Conservation (phyloP, 2,329 filamentous ascomycete genomes). For the Aspergillus tubingensis region DNA sequence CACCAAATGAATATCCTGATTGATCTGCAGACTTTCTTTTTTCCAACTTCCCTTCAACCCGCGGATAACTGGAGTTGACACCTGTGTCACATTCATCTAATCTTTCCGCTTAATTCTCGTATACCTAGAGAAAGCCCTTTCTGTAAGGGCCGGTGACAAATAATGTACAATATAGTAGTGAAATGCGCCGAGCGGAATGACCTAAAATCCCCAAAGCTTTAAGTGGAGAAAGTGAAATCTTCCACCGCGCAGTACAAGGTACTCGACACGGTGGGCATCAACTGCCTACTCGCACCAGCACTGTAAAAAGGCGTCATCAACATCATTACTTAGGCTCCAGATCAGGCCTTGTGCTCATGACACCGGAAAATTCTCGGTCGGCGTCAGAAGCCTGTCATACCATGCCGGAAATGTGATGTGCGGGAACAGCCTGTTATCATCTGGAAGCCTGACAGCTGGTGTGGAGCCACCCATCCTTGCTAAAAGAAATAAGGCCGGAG, state of each 20-base stretch:
- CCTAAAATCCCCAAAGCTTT: background rate
- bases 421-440: background rate
- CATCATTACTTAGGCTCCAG: background rate
- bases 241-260: background rate
- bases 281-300: background rate
- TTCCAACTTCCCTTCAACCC: background rate
- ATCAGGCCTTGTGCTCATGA: background rate
- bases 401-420: background rate
- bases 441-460: background rate
- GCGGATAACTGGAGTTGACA: background rate
- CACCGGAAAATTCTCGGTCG: background rate
- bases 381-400: background rate
- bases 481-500: background rate
- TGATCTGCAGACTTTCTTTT: background rate
- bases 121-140: background rate
- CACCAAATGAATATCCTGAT: background rate
- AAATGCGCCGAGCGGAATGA: background rate
- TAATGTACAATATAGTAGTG: background rate
- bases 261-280: background rate
- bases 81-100: background rate
- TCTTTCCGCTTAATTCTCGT: background rate
- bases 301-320: background rate
- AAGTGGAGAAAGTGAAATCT: background rate
- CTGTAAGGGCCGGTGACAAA: background rate
- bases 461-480: background rate